phyloP scores from a whole-genome alignment of 495 filamentous ascomycete species.

The Xylaria flabelliformis region DNA sequence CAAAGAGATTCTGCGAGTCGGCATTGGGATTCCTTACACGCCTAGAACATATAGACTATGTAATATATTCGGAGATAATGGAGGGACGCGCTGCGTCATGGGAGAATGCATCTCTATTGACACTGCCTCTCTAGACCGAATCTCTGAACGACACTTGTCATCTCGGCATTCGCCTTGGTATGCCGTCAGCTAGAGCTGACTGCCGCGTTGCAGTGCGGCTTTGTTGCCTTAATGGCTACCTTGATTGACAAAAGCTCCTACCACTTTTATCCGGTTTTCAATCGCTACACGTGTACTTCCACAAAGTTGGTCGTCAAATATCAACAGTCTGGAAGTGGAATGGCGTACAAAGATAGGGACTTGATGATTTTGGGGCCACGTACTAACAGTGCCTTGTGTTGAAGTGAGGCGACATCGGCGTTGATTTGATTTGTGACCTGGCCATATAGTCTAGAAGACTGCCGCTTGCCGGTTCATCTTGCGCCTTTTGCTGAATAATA shows the following conservation, averaged over 20 bases:
- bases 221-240: neutral
- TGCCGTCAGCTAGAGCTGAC: constrained; percentile 20
- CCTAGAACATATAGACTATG: neutral
- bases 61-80: neutral
- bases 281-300: neutral
- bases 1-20: neutral
- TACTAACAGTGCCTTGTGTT: neutral
- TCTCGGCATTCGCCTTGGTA: constrained; percentile 13
- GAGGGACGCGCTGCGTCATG: neutral
- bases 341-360: neutral
- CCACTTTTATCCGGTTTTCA: neutral
- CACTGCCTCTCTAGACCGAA: constrained; percentile 4
- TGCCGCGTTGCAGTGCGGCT: neutral
- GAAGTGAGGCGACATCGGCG: constrained; percentile 4
- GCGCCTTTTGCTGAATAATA: neutral
- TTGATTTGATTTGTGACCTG: neutral
- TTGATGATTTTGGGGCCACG: neutral
- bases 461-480: constrained; percentile 1
- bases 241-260: constrained; percentile 1
- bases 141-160: neutral
- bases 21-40: neutral
- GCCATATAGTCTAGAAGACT: neutral
- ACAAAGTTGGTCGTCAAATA: neutral
- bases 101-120: constrained; percentile 4
- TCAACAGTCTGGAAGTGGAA: neutral